These are phyloP conservation scores for Gynostemma pentaphyllum DNA, from an alignment of 306 rosid species.

Conservation along the genomic window DNA sequence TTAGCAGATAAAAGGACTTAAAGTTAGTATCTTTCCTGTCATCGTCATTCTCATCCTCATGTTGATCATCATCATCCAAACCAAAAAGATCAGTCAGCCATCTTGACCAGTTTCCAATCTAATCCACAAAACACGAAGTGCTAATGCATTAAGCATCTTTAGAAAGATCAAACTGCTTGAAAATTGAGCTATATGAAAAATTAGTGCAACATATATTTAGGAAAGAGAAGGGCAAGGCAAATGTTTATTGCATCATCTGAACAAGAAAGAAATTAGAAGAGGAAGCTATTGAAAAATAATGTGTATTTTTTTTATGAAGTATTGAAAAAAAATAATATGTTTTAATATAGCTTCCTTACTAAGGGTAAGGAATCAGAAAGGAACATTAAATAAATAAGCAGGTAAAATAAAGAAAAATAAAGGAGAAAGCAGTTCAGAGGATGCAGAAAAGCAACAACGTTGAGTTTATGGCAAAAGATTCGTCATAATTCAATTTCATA, in stretches of 20 bases:
- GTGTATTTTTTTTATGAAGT: too few species aligned
- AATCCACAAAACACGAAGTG: slow-evolving; percentile 17
- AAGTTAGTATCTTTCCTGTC: slow-evolving; percentile 43
- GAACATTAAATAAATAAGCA: background rate
- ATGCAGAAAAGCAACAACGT: background rate
- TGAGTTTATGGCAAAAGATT: background rate
- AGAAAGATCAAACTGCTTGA: background rate
- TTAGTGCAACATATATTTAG: background rate
- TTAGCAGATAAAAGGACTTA: slow-evolving; percentile 77
- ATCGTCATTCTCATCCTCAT: slow-evolving; percentile 26
- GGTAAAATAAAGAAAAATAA: background rate
- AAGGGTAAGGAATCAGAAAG: background rate
- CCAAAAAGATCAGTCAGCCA: slow-evolving; percentile 83
- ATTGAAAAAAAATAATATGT: too few species aligned
- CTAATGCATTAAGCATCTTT: background rate
- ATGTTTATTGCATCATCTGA: background rate
- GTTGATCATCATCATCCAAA: slow-evolving; percentile 58
- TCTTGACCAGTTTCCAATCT: slow-evolving; percentile 99
- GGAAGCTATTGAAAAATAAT: background rate
- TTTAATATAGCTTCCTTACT: background rate
- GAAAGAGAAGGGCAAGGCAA: background rate
- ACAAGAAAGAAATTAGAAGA: background rate
- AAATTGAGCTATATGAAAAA: background rate
- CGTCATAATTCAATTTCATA: background rate
- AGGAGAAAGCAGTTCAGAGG: background rate